These are phyloP conservation scores for Pyrus communis DNA, from an alignment of 306 rosid species.

Conservation along the genomic window DNA sequence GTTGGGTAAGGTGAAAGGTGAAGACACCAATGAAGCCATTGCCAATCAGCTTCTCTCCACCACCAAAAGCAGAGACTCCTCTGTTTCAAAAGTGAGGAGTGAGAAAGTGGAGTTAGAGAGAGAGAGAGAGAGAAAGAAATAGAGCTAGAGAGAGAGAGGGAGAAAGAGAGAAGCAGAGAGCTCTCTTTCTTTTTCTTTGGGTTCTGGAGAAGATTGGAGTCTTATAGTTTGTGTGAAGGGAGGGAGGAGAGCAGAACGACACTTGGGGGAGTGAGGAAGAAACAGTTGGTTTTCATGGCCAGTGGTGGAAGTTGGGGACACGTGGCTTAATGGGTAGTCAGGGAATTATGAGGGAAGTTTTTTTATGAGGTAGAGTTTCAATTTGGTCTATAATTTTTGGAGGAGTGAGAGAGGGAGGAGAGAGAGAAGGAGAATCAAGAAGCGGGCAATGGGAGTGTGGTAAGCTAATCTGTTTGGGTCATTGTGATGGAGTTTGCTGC, in stretches of 20 bases:
- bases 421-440: background rate
- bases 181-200: background rate
- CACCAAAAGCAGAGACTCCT: background rate
- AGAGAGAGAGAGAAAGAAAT: background rate
- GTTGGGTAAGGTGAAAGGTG: conserved; percentile 55
- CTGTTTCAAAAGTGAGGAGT: conserved; percentile 16
- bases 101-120: conserved; percentile 1
- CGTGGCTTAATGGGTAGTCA: conserved; percentile 39
- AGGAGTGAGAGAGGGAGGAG: conserved; percentile 2
- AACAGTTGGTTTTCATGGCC: conserved; percentile 22
- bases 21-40: conserved; percentile 83
- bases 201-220: background rate
- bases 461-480: conserved; percentile 31
- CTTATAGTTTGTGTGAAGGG: conserved; percentile 20
- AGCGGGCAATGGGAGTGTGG: background rate
- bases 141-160: background rate
- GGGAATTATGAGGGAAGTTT: background rate
- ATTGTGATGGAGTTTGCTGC: conserved; percentile 48
- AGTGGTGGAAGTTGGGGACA: conserved; percentile 46
- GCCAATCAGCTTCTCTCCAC: conserved; percentile 14
- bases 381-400: background rate
- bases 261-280: background rate
- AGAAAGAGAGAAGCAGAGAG: background rate
- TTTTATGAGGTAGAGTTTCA: conserved; percentile 31
- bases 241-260: background rate